A percentile compares a stretch with the other conserved stretches of the same genome.
These are phyloP conservation scores for Pyrus hybrid DNA, from an alignment of 331 rosid genomes.

Conservation along the genomic window DNA sequence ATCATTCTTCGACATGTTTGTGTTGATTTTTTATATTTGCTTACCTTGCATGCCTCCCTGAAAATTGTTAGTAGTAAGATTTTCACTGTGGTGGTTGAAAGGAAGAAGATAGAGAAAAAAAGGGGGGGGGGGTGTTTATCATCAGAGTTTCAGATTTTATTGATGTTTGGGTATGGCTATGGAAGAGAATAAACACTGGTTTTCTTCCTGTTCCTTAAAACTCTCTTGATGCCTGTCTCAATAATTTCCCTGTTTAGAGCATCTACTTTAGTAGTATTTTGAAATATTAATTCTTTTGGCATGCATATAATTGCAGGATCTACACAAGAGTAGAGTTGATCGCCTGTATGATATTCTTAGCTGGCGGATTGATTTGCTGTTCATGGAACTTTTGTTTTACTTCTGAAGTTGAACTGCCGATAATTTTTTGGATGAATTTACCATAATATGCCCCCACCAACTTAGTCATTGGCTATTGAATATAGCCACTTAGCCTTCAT, in stretches of 20 bases:
- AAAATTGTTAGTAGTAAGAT: constrained; percentile 39
- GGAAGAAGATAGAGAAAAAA: neutral
- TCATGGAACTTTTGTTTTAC: constrained; percentile 87
- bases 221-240: constrained; percentile 47
- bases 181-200: constrained; percentile 37
- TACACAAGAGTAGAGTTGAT: constrained; percentile 93
- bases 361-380: constrained; percentile 98
- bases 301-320: constrained; percentile 99
- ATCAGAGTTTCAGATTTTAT: constrained; percentile 34
- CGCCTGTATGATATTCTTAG: constrained; percentile 92
- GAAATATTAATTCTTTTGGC: constrained; percentile 98
- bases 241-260: constrained; percentile 51
- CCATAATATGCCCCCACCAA: constrained; percentile 34
- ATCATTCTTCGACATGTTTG: neutral
- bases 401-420: constrained; percentile 74
- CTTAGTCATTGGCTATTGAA: constrained; percentile 36
- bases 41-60: constrained; percentile 25
- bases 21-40: neutral
- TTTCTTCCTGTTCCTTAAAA: constrained; percentile 41
- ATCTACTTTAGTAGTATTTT: constrained; percentile 55
- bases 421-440: constrained; percentile 52
- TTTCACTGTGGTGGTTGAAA: constrained; percentile 33
- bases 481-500: constrained; percentile 32
- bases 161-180: constrained; percentile 45
- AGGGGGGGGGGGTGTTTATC: neutral